Conservation (phyloP, 139 green algal species). For the Haematococcus lacustris region DNA sequence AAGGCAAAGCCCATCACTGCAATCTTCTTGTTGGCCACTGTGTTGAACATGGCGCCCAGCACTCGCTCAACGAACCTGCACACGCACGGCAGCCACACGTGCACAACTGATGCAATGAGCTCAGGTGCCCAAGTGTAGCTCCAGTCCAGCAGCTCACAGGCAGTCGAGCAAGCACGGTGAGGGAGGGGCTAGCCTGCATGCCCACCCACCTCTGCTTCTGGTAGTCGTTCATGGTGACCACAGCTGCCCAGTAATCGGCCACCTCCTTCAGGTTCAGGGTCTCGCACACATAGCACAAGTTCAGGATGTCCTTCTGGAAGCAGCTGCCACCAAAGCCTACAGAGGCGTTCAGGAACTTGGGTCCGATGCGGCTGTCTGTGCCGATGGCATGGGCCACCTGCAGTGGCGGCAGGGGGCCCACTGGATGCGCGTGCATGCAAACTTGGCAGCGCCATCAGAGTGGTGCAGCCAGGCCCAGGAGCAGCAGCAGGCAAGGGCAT, state of each 20-base stretch:
- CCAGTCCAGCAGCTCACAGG: too few relatives aligned
- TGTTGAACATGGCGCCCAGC: conserved; percentile 98
- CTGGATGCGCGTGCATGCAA: too few relatives aligned
- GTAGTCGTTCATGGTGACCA: conserved; percentile 97
- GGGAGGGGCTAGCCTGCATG: background rate
- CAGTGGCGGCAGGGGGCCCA: background rate
- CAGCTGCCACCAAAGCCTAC: conserved; percentile 98
- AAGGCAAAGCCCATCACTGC: conserved; percentile 97
- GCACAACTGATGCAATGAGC: too few relatives aligned
- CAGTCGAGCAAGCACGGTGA: too few relatives aligned
- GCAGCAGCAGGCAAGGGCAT: too few relatives aligned
- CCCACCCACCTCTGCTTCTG: conserved; percentile 93
- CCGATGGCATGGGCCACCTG: conserved; percentile 89
- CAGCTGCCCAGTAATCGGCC: conserved; percentile 89
- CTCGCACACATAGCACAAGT: conserved; percentile 96
- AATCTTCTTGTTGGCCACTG: conserved; percentile 91
- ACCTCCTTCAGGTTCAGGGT: conserved; percentile 87
- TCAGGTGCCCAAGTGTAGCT: too few relatives aligned
- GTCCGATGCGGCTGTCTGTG: conserved; percentile 90
- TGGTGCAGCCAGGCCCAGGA: too few relatives aligned
- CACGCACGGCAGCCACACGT: background rate
- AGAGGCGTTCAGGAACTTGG: conserved; percentile 94
- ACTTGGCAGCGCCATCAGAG: too few relatives aligned
- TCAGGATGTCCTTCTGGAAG: conserved; percentile 99
- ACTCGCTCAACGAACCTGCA: conserved; percentile 88